Conservation (phyloP, 805 yeast species). For the Kuraishia capsulata region DNA sequence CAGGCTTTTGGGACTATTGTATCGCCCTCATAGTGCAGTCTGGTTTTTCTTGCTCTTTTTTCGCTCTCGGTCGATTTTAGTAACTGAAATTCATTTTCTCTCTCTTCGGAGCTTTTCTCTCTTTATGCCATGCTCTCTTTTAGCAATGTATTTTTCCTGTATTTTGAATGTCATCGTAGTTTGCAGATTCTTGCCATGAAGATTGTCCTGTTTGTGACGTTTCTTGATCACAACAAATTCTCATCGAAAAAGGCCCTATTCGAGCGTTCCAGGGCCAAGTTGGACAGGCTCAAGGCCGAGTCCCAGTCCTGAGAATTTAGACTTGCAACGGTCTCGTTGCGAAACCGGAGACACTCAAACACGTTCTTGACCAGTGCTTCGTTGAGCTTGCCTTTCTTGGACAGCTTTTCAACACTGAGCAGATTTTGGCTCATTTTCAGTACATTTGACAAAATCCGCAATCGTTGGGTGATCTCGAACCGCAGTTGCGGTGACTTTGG, state of each 20-base stretch:
- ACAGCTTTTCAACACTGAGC: background rate
- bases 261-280: background rate
- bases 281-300: background rate
- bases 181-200: too few relatives aligned
- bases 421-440: constrained; percentile 2
- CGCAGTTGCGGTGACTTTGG: constrained; percentile 46
- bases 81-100: too few relatives aligned
- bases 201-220: too few relatives aligned
- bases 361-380: background rate
- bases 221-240: background rate
- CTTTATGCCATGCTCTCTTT: too few relatives aligned
- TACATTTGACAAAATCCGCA: constrained; percentile 3
- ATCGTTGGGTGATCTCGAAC: constrained; percentile 28
- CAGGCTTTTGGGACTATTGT: too few relatives aligned
- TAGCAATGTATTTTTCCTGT: too few relatives aligned
- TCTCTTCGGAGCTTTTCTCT: too few relatives aligned
- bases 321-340: background rate
- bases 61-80: too few relatives aligned
- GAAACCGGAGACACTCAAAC: background rate
- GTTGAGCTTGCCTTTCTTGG: background rate
- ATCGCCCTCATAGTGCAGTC: too few relatives aligned
- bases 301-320: background rate
- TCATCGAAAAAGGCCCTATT: background rate
- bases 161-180: too few relatives aligned
- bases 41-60: too few relatives aligned